Percentiles rank a stretch among this genome's conserved stretches.
These are phyloP conservation scores for Gaultheria prostrata DNA, from an alignment of 148 eudicot species.

Conservation along the genomic window DNA sequence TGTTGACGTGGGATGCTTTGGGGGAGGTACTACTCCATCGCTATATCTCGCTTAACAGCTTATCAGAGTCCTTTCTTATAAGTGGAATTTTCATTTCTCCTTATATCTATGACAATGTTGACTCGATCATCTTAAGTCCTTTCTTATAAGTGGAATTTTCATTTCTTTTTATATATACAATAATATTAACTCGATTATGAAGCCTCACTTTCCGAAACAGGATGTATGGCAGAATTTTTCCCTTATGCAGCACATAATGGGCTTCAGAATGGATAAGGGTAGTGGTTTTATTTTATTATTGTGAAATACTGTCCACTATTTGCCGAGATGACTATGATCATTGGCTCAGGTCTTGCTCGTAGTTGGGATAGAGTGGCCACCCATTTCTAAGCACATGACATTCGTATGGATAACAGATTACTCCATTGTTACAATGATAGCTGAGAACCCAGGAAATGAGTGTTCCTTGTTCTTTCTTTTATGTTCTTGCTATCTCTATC, in stretches of 20 bases:
- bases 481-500: background rate
- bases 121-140: no score
- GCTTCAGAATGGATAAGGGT: background rate
- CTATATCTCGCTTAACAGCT: no score
- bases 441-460: background rate
- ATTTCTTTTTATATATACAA: no score
- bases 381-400: background rate
- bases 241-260: background rate
- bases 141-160: no score
- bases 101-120: no score
- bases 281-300: background rate
- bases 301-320: background rate
- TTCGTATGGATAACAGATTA: background rate
- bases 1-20: background rate
- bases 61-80: no score
- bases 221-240: background rate
- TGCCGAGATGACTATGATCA: background rate
- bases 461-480: background rate
- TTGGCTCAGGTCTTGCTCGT: background rate
- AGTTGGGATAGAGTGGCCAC: slow-evolving; percentile 1
- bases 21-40: background rate
- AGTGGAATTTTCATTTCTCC: no score
- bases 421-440: background rate
- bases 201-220: background rate
- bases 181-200: no score